phyloP scores from a whole-genome alignment of 108 stramenopile genomes.

The Mayamaea pseudoterrestris region DNA sequence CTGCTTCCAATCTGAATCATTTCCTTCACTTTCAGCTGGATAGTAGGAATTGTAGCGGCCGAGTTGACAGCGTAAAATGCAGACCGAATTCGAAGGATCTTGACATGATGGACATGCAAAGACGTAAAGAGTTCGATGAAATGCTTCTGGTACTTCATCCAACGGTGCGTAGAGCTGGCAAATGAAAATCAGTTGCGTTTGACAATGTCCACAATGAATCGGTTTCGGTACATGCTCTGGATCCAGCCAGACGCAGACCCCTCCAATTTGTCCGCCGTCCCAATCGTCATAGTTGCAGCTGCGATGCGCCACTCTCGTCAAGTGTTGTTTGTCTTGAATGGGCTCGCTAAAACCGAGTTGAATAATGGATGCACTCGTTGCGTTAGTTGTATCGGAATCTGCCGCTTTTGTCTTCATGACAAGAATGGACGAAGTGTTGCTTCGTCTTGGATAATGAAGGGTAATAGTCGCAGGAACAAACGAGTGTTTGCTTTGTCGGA shows the following conservation, averaged over 20 bases:
- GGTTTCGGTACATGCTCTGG: conserved; percentile 42
- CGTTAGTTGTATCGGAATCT: too few relatives aligned
- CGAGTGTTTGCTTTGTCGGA: too few relatives aligned
- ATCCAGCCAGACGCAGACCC: conserved; percentile 62
- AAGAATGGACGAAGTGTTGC: too few relatives aligned
- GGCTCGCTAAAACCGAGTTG: conserved; percentile 4
- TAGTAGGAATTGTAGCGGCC: conserved; percentile 61
- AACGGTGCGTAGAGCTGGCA: conserved; percentile 8
- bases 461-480: too few relatives aligned
- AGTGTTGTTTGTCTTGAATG: conserved; percentile 6
- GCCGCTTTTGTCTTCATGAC: too few relatives aligned
- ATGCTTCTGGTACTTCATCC: conserved; percentile 26
- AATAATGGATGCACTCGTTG: too few relatives aligned
- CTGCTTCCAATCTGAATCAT: conserved; percentile 27
- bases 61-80: conserved; percentile 58
- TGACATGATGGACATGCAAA: conserved; percentile 66
- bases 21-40: conserved; percentile 24
- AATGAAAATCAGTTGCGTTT: background rate
- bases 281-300: conserved; percentile 27
- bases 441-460: too few relatives aligned
- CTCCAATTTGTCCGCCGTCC: conserved; percentile 80
- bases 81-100: conserved; percentile 14
- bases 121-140: conserved; percentile 74
- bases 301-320: conserved; percentile 24
- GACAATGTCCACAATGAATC: conserved; percentile 7